A percentile compares a stretch with the other conserved stretches of the same genome.
phyloP scores from a whole-genome alignment of 805 yeast species.

The Candida stauntonica region DNA sequence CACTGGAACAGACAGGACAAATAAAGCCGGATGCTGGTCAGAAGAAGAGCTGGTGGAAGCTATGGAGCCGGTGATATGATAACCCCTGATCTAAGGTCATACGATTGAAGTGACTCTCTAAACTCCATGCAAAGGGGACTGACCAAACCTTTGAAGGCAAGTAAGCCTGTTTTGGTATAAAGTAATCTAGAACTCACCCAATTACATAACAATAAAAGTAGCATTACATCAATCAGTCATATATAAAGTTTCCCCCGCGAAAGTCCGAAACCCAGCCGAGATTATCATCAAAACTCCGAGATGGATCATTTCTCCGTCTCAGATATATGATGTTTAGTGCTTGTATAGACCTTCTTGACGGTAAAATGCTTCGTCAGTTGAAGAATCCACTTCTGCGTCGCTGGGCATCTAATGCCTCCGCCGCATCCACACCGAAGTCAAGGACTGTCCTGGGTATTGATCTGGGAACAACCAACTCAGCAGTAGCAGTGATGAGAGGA shows the following conservation, averaged over 20 bases:
- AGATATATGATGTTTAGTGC: too few relatives aligned
- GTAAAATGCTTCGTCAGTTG: slow-evolving; percentile 1
- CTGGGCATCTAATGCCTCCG: slow-evolving; percentile 2
- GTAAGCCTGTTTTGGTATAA: too few relatives aligned
- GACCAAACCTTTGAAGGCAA: too few relatives aligned
- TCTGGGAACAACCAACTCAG: slow-evolving; percentile 83
- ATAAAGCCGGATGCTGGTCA: background rate
- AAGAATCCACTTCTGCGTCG: background rate
- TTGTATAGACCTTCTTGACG: too few relatives aligned
- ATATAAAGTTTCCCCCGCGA: too few relatives aligned
- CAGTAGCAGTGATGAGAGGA: slow-evolving; percentile 72
- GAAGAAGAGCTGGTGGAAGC: slow-evolving; percentile 5
- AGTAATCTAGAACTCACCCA: too few relatives aligned
- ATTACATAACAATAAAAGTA: too few relatives aligned
- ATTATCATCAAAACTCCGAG: too few relatives aligned
- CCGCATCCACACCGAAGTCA: slow-evolving; percentile 4
- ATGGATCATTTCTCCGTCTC: background rate
- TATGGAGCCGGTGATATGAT: background rate
- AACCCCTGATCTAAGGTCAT: background rate
- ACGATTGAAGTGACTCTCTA: too few relatives aligned
- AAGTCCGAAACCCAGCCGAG: too few relatives aligned
- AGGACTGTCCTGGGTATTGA: slow-evolving; percentile 67
- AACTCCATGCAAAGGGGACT: too few relatives aligned
- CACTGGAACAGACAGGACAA: slow-evolving; percentile 3
- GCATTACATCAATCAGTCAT: too few relatives aligned